These are phyloP conservation scores for Raphanus sativus DNA, from an alignment of 345 rosid genomes.

Conservation along the genomic window DNA sequence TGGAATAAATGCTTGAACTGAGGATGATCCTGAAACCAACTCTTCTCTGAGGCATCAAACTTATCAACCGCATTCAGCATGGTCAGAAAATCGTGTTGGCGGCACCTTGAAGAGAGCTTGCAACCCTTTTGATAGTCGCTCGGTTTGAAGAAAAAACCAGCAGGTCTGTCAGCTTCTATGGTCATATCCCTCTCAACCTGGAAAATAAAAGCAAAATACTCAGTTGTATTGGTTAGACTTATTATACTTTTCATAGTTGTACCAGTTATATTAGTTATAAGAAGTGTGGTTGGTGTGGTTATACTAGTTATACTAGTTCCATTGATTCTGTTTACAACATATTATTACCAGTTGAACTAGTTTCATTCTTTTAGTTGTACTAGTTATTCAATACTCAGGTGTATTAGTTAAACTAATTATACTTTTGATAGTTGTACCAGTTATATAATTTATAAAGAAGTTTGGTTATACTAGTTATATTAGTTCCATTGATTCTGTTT, in stretches of 20 bases:
- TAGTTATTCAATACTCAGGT: neutral
- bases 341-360: neutral
- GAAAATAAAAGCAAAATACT: too few relatives aligned
- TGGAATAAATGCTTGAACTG: neutral
- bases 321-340: neutral
- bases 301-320: neutral
- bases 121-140: too few relatives aligned
- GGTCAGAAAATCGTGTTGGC: too few relatives aligned
- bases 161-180: too few relatives aligned
- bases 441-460: too few relatives aligned
- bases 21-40: neutral
- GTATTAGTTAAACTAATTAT: neutral
- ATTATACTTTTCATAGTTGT: neutral
- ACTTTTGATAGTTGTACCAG: neutral
- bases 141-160: too few relatives aligned
- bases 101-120: too few relatives aligned
- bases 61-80: neutral
- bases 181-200: too few relatives aligned
- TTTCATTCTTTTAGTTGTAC: neutral
- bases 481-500: neutral
- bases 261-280: neutral
- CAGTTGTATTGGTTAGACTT: neutral
- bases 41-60: neutral
- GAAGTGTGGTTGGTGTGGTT: neutral
- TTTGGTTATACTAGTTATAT: neutral